A percentile compares a stretch with the other conserved stretches of the same genome.
phyloP scores from a whole-genome alignment of 2,329 filamentous ascomycete species.

The Colletotrichum siamense region DNA sequence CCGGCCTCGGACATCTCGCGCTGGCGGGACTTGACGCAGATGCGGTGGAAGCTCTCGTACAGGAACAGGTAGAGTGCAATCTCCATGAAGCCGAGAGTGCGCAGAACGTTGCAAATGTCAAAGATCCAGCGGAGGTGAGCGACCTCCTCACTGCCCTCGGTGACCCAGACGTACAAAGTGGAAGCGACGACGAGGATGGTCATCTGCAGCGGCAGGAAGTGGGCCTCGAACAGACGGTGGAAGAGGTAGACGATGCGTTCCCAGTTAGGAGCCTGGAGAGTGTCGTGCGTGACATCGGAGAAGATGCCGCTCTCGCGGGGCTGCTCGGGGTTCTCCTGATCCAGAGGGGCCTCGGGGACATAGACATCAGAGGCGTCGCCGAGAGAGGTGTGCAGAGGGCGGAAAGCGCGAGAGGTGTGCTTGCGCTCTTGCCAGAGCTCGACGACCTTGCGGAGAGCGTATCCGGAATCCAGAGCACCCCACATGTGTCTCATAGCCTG shows the following conservation, averaged over 20 bases:
- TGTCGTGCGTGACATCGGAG: conserved; percentile 59
- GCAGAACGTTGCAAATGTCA: conserved; percentile 62
- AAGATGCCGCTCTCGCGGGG: conserved; percentile 57
- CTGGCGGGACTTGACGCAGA: conserved; percentile 65
- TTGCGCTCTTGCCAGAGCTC: conserved; percentile 64
- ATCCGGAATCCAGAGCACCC: conserved; percentile 74
- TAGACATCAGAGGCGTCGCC: conserved; percentile 52
- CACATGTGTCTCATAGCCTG: conserved; percentile 80
- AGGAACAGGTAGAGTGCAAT: conserved; percentile 69
- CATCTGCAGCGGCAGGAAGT: conserved; percentile 74
- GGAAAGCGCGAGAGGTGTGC: conserved; percentile 59
- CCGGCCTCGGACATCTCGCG: conserved; percentile 71
- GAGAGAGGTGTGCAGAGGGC: conserved; percentile 59
- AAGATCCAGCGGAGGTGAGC: conserved; percentile 65
- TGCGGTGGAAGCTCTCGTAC: conserved; percentile 71
- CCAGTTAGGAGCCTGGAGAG: conserved; percentile 57
- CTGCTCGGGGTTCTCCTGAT: conserved; percentile 43
- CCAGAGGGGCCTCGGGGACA: conserved; percentile 50
- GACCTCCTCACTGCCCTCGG: conserved; percentile 55
- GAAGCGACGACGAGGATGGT: conserved; percentile 68
- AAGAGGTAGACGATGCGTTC: conserved; percentile 62
- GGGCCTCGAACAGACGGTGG: conserved; percentile 75
- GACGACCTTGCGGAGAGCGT: conserved; percentile 62
- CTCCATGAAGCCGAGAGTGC: conserved; percentile 66
- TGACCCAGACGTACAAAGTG: conserved; percentile 62